These are phyloP conservation scores for Salvia rosmarinus DNA, from an alignment of 257 asterid genomes.

Conservation along the genomic window DNA sequence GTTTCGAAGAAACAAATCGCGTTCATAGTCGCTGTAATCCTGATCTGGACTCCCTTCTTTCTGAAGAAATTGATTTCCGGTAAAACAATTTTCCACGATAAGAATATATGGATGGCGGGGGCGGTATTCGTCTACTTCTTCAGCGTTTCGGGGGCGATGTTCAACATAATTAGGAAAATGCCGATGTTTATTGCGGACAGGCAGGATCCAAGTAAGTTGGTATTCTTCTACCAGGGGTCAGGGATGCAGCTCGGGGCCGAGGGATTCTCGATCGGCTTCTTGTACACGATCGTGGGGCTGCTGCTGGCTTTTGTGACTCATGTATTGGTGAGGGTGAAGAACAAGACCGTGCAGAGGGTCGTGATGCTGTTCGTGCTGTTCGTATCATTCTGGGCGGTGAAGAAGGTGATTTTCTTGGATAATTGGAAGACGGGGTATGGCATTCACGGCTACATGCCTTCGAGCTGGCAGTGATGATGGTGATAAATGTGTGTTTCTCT, in stretches of 20 bases:
- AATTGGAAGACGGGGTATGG: slow-evolving; percentile 98
- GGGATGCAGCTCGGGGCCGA: slow-evolving; percentile 98
- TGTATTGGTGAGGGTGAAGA: slow-evolving; percentile 56
- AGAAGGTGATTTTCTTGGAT: slow-evolving; percentile 78
- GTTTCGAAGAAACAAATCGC: slow-evolving; percentile 63
- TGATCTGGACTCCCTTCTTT: slow-evolving; percentile 64
- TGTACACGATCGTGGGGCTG: slow-evolving; percentile 83
- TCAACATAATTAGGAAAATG: slow-evolving; percentile 88
- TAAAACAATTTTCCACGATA: slow-evolving; percentile 65
- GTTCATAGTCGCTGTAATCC: slow-evolving; percentile 42
- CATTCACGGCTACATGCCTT: slow-evolving; percentile 82
- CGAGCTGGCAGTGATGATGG: slow-evolving; percentile 69
- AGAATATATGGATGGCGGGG: slow-evolving; percentile 80
- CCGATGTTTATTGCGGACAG: slow-evolving; percentile 78
- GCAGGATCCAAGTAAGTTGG: slow-evolving; percentile 66
- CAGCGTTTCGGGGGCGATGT: slow-evolving; percentile 94
- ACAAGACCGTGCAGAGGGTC: slow-evolving; percentile 61
- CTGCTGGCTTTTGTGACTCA: slow-evolving; percentile 73
- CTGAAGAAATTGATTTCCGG: slow-evolving; percentile 62
- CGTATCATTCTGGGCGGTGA: slow-evolving; percentile 85
- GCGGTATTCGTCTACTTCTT: slow-evolving; percentile 85
- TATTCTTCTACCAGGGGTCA: slow-evolving; percentile 81
- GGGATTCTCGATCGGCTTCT: slow-evolving; percentile 78
- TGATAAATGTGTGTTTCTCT: slow-evolving; percentile 6
- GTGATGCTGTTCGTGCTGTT: slow-evolving; percentile 58